Percentiles rank a stretch among this genome's conserved stretches.
Conservation (phyloP, 1,284 basidiomycete species). For the Takashimella koratensis region DNA sequence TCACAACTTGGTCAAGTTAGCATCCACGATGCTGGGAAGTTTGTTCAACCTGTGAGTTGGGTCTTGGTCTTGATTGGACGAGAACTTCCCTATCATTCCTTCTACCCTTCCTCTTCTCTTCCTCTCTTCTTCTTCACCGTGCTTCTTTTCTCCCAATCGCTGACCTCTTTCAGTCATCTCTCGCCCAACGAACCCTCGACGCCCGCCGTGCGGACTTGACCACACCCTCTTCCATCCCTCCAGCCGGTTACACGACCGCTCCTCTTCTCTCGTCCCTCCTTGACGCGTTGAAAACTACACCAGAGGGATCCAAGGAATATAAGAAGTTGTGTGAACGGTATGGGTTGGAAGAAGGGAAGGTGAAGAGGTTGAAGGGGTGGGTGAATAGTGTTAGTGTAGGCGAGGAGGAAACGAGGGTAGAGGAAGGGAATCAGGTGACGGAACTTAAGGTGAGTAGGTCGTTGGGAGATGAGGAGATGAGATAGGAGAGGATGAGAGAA, state of each 20-base stretch:
- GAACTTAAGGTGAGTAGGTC: neutral
- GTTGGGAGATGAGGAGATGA: neutral
- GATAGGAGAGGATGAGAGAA: neutral
- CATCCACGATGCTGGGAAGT: constrained; percentile 59
- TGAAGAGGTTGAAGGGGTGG: constrained; percentile 59
- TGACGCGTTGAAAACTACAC: constrained; percentile 61
- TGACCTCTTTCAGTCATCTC: constrained; percentile 26
- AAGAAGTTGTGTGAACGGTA: constrained; percentile 50
- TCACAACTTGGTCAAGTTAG: constrained; percentile 65
- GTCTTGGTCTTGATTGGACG: no score
- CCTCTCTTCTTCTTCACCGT: constrained; percentile 30
- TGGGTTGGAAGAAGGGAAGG: constrained; percentile 57
- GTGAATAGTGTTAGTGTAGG: constrained; percentile 70
- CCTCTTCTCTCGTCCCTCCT: constrained; percentile 60
- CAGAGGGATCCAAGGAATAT: constrained; percentile 51
- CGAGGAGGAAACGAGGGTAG: constrained; percentile 48
- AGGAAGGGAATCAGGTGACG: neutral
- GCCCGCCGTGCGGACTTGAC: constrained; percentile 48
- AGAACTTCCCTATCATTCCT: constrained; percentile 13
- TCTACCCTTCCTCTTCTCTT: constrained; percentile 46
- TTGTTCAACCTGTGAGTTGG: constrained; percentile 58
- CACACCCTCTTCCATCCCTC: constrained; percentile 40
- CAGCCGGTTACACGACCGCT: constrained; percentile 58
- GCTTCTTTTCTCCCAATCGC: neutral
- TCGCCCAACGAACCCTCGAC: constrained; percentile 40